Evolutionary conservation across 805 yeast species (phyloP).

Genomic region (Schwanniomyces yamadae): DNA sequence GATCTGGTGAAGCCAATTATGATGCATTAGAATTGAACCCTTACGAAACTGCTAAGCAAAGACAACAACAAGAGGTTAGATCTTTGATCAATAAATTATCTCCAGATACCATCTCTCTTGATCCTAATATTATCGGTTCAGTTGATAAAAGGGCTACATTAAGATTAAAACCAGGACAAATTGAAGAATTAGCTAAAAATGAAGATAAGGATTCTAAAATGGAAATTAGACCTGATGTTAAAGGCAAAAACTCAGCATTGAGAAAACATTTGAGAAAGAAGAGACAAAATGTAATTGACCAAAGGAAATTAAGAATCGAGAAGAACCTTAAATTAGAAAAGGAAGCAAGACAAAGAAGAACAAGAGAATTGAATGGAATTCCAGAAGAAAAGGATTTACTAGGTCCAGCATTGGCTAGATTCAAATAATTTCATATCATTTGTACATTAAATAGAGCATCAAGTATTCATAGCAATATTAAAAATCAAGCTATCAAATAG

Average conservation of each 20-base stretch:
- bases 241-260: slow-evolving; percentile 79
- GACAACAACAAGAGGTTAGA: slow-evolving; percentile 91
- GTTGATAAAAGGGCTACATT: slow-evolving; percentile 71
- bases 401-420: slow-evolving; percentile 51
- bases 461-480: slow-evolving; percentile 8
- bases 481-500: slow-evolving; percentile 17
- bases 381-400: slow-evolving; percentile 54
- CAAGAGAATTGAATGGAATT: slow-evolving; percentile 43
- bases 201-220: slow-evolving; percentile 47
- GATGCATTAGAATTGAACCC: slow-evolving; percentile 95
- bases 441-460: slow-evolving; percentile 1
- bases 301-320: slow-evolving; percentile 76
- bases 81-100: slow-evolving; percentile 80
- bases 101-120: slow-evolving; percentile 89
- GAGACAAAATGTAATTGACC: slow-evolving; percentile 80
- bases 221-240: slow-evolving; percentile 63
- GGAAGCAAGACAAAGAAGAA: slow-evolving; percentile 56
- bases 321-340: slow-evolving; percentile 74
- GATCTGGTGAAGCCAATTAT: slow-evolving; percentile 96
- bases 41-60: slow-evolving; percentile 84
- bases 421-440: slow-evolving; percentile 25
- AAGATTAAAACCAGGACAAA: slow-evolving; percentile 63
- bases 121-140: slow-evolving; percentile 83
- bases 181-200: slow-evolving; percentile 43
- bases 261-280: slow-evolving; percentile 80